These are phyloP conservation scores for Sonneratia alba DNA, from an alignment of 345 rosid species.

Conservation along the genomic window DNA sequence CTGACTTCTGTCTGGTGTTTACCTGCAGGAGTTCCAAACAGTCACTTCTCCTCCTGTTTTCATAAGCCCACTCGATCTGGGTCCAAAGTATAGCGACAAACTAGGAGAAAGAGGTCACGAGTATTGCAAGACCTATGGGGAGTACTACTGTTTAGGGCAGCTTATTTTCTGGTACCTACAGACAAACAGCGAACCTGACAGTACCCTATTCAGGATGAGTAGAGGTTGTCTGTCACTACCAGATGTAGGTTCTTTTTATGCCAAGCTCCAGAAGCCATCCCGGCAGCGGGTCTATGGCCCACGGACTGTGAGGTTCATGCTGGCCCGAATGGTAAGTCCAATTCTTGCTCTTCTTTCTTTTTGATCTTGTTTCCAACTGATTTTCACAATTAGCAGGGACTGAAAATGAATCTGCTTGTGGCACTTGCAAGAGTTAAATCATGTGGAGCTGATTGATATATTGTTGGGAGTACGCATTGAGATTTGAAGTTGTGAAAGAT, in stretches of 20 bases:
- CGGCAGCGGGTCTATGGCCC: conserved; percentile 83
- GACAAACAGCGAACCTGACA: conserved; percentile 73
- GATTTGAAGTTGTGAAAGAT: no score
- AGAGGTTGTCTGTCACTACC: conserved; percentile 93
- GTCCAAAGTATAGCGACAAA: conserved; percentile 73
- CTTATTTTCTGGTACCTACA: conserved; percentile 92
- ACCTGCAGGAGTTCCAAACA: conserved; percentile 56
- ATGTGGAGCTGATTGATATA: no score
- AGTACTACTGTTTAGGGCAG: conserved; percentile 93
- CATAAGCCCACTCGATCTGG: conserved; percentile 89
- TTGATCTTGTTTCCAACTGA: background rate
- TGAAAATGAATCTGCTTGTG: no score
- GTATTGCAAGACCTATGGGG: conserved; percentile 82
- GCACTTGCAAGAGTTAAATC: no score
- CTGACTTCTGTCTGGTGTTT: background rate
- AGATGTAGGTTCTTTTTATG: conserved; percentile 78
- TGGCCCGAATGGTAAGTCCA: conserved; percentile 73
- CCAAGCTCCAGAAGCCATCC: conserved; percentile 72
- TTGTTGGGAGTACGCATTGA: no score
- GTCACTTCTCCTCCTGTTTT: conserved; percentile 79
- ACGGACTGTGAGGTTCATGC: conserved; percentile 54
- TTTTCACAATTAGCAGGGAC: background rate
- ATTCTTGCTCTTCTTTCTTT: background rate
- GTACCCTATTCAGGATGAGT: conserved; percentile 51
- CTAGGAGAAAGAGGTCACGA: conserved; percentile 61